Conservation (phyloP, 768 basidiomycete genomes). For the Leucocoprinus sp. region DNA sequence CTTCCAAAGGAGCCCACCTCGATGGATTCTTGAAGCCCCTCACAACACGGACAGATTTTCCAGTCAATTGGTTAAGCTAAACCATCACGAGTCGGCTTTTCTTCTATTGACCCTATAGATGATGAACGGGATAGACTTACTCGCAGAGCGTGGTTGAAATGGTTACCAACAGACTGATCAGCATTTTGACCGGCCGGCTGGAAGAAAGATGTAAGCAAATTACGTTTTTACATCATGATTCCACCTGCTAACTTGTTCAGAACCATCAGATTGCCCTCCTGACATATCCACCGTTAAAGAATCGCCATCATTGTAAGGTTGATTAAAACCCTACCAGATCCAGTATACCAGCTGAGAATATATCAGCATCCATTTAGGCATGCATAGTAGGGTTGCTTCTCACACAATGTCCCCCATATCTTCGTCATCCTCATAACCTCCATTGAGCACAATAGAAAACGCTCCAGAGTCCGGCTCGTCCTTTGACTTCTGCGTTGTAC, state of each 20-base stretch:
- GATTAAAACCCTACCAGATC: conserved; percentile 23
- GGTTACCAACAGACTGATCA: conserved; percentile 29
- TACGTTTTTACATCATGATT: background rate
- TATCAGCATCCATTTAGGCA: background rate
- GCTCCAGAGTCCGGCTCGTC: conserved; percentile 18
- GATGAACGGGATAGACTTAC: conserved; percentile 13
- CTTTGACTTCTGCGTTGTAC: conserved; percentile 9
- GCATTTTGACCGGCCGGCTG: conserved; percentile 16
- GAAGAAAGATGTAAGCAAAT: conserved; percentile 13
- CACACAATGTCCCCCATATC: conserved; percentile 33
- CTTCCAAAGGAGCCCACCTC: conserved; percentile 25
- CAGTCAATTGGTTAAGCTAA: conserved; percentile 22
- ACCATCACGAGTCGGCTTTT: background rate
- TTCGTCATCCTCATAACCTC: conserved; percentile 32
- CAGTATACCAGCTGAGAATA: conserved; percentile 28
- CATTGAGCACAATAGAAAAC: conserved; percentile 32
- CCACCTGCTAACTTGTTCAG: background rate
- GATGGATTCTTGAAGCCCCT: conserved; percentile 25
- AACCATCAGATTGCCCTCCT: conserved; percentile 6
- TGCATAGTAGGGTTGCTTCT: conserved; percentile 9
- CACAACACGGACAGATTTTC: conserved; percentile 32
- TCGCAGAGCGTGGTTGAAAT: conserved; percentile 25
- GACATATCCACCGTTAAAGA: background rate
- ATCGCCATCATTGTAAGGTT: conserved; percentile 5
- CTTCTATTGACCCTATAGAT: background rate